Evolutionary conservation across 306 rosid species (phyloP).

Genomic region (Cotoneaster glaucophyllus): DNA sequence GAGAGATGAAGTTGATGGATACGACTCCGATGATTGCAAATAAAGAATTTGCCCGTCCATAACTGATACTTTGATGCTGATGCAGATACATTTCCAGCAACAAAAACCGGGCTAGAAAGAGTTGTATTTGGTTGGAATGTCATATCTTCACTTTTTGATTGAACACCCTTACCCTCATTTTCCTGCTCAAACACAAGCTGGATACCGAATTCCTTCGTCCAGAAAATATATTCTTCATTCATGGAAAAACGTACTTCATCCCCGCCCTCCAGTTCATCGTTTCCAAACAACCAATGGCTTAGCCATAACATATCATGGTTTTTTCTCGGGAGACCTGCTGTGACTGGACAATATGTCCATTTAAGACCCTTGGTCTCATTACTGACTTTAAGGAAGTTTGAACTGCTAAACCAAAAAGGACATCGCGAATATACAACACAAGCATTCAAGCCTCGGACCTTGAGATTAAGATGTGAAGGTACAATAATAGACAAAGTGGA

Average conservation of each 20-base stretch:
- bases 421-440: neutral
- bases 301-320: neutral
- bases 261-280: neutral
- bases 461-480: neutral
- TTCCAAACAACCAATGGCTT: neutral
- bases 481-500: neutral
- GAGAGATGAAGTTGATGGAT: neutral
- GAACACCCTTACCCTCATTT: neutral
- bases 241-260: neutral
- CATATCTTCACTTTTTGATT: neutral
- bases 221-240: neutral
- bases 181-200: neutral
- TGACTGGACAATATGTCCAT: neutral
- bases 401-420: too few species aligned
- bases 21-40: neutral
- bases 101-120: neutral
- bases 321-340: neutral
- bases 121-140: neutral
- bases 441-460: neutral
- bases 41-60: neutral
- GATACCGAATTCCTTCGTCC: neutral
- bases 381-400: neutral
- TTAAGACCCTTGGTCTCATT: neutral
- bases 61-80: neutral
- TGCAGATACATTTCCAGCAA: neutral